These are phyloP conservation scores for Penicillium nucicola DNA, from an alignment of 495 filamentous ascomycete genomes.

Conservation along the genomic window DNA sequence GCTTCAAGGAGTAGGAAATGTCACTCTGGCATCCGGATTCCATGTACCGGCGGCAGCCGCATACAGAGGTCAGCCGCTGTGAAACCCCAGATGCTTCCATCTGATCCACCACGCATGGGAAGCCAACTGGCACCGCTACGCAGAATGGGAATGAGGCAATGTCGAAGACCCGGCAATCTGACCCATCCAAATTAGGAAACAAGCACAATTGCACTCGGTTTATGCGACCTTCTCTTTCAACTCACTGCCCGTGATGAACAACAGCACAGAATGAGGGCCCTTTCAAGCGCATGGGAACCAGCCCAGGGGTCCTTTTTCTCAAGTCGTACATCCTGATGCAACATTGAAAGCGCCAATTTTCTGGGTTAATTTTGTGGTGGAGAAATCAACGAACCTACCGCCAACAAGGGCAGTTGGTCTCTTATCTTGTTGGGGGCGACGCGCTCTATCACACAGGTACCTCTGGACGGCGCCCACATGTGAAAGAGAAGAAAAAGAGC, in stretches of 20 bases:
- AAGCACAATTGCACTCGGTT: not conserved
- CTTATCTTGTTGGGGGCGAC: slow-evolving; percentile 8
- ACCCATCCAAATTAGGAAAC: slow-evolving; percentile 2
- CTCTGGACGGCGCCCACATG: slow-evolving; percentile 12
- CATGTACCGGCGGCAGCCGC: slow-evolving; percentile 35
- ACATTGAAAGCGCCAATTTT: slow-evolving; percentile 25
- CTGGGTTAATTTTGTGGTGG: slow-evolving; percentile 14
- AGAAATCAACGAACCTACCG: slow-evolving; percentile 5
- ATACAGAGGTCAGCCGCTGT: slow-evolving; percentile 46
- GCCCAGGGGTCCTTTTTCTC: slow-evolving; percentile 7
- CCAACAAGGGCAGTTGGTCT: slow-evolving; percentile 12
- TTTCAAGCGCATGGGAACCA: not conserved
- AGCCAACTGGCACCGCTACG: slow-evolving; percentile 14
- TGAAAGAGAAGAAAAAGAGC: slow-evolving; percentile 14
- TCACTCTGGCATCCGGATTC: slow-evolving; percentile 35
- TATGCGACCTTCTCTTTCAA: slow-evolving; percentile 7
- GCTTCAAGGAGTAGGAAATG: slow-evolving; percentile 14
- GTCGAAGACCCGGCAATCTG: slow-evolving; percentile 5
- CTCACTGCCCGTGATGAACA: slow-evolving; percentile 22
- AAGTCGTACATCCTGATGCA: slow-evolving; percentile 37
- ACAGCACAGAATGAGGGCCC: slow-evolving; percentile 2
- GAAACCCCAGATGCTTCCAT: slow-evolving; percentile 40
- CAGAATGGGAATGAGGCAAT: slow-evolving; percentile 7
- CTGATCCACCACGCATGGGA: slow-evolving; percentile 41
- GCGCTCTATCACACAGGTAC: slow-evolving; percentile 3